Evolutionary conservation across 129 eudicot species (phyloP).

Genomic region (Tagetes patula): DNA sequence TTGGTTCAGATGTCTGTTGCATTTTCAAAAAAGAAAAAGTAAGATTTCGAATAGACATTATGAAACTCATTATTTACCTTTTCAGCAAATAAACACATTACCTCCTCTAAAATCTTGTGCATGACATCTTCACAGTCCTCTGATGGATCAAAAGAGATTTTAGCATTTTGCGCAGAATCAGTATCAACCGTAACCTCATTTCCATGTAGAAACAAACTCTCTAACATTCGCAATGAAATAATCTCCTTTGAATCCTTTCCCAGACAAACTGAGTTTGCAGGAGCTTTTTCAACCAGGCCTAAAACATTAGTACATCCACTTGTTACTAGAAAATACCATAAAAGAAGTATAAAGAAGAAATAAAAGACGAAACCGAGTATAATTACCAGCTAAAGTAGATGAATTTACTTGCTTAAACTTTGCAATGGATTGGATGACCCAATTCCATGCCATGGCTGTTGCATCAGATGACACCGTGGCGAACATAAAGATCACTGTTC

Average conservation of each 20-base stretch:
- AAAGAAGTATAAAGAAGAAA: neutral
- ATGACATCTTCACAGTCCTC: conserved; percentile 51
- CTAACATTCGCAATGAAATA: conserved; percentile 53
- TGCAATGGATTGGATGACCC: conserved; percentile 36
- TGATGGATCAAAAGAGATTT: conserved; percentile 45
- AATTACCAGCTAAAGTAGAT: conserved; percentile 30
- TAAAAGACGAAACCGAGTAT: neutral
- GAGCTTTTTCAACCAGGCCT: conserved; percentile 52
- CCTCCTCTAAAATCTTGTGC: conserved; percentile 44
- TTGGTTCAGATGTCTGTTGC: conserved; percentile 44
- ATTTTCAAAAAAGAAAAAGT: conserved; percentile 6
- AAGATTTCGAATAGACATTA: neutral
- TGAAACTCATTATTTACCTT: neutral
- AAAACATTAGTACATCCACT: neutral
- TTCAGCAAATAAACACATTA: conserved; percentile 6
- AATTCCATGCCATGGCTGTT: conserved; percentile 33
- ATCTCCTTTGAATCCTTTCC: conserved; percentile 61
- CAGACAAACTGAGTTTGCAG: conserved; percentile 41
- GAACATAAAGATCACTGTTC: conserved; percentile 31
- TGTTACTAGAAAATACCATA: neutral
- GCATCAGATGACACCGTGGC: conserved; percentile 15
- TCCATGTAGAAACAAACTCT: conserved; percentile 35
- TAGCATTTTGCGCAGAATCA: conserved; percentile 20
- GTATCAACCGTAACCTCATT: conserved; percentile 24
- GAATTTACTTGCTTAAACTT: conserved; percentile 26